Percentiles rank a stretch among this genome's conserved stretches.
Evolutionary conservation across 1,284 basidiomycete species (phyloP).

Genomic region (Coniferiporia weirii): DNA sequence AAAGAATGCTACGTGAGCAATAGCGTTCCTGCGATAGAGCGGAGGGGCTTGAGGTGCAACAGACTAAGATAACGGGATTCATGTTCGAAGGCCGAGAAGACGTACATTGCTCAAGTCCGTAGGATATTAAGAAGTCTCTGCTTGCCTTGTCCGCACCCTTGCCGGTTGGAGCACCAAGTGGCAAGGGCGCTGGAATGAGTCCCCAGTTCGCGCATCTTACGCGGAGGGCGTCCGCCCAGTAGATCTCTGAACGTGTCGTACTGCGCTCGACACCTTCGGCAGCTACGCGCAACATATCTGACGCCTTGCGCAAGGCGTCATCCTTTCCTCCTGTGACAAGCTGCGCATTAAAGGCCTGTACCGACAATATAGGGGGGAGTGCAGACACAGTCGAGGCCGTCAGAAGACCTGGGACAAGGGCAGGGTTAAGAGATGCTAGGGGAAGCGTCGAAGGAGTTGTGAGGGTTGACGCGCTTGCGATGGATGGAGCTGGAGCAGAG

Average conservation of each 20-base stretch:
- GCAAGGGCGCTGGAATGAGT: constrained; percentile 68
- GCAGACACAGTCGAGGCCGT: constrained; percentile 63
- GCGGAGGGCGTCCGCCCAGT: constrained; percentile 74
- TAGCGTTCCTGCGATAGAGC: constrained; percentile 54
- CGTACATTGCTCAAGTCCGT: constrained; percentile 74
- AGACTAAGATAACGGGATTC: constrained; percentile 12
- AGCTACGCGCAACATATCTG: constrained; percentile 61
- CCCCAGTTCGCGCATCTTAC: constrained; percentile 73
- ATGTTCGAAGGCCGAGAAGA: constrained; percentile 17
- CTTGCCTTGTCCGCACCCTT: constrained; percentile 72
- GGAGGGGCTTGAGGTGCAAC: constrained; percentile 45
- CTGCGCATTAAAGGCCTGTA: constrained; percentile 71
- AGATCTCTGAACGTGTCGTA: constrained; percentile 55
- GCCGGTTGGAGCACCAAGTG: constrained; percentile 57
- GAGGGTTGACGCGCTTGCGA: constrained; percentile 17
- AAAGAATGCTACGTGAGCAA: constrained; percentile 58
- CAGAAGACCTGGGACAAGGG: constrained; percentile 37
- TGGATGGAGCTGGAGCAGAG: constrained; percentile 13
- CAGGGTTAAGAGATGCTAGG: constrained; percentile 22
- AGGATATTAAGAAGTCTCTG: constrained; percentile 73
- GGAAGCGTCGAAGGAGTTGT: constrained; percentile 21
- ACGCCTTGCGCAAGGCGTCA: constrained; percentile 65
- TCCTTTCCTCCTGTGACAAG: constrained; percentile 73
- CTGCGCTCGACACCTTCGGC: constrained; percentile 63
- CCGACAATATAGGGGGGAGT: constrained; percentile 56